phyloP scores from a whole-genome alignment of 2,329 filamentous ascomycete genomes.

The Clonostachys rosea region DNA sequence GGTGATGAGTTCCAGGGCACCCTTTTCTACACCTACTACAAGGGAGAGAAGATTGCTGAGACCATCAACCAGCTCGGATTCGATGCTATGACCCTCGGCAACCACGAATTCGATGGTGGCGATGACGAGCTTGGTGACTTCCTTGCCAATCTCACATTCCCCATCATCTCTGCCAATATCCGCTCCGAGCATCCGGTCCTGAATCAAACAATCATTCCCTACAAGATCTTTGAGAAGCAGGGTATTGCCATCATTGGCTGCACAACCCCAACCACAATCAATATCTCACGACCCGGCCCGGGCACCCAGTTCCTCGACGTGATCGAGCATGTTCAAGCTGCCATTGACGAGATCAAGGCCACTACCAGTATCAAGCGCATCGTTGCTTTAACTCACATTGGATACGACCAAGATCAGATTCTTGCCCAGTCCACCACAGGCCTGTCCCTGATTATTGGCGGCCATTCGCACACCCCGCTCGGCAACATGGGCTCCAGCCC shows the following conservation, averaged over 20 bases:
- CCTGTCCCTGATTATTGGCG: conserved; percentile 64
- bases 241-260: conserved; percentile 61
- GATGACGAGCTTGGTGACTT: conserved; percentile 60
- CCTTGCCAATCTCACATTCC: conserved; percentile 59
- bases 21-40: conserved; percentile 63
- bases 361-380: conserved; percentile 58
- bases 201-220: conserved; percentile 62
- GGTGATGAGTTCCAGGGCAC: conserved; percentile 70
- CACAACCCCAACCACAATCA: conserved; percentile 54
- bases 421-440: conserved; percentile 56
- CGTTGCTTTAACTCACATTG: conserved; percentile 63
- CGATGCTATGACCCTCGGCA: conserved; percentile 63
- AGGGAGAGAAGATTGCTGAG: conserved; percentile 65
- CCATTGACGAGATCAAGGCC: conserved; percentile 56
- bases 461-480: conserved; percentile 56
- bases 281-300: conserved; percentile 53
- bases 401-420: conserved; percentile 58
- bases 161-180: conserved; percentile 59
- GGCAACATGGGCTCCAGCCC: conserved; percentile 54
- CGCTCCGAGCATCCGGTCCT: conserved; percentile 52
- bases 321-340: conserved; percentile 52
- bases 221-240: conserved; percentile 58
- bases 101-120: conserved; percentile 64
- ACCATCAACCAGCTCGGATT: conserved; percentile 61
- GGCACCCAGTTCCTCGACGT: conserved; percentile 55